Conservation (phyloP, 306 rosid genomes). For the Comarum palustre region DNA sequence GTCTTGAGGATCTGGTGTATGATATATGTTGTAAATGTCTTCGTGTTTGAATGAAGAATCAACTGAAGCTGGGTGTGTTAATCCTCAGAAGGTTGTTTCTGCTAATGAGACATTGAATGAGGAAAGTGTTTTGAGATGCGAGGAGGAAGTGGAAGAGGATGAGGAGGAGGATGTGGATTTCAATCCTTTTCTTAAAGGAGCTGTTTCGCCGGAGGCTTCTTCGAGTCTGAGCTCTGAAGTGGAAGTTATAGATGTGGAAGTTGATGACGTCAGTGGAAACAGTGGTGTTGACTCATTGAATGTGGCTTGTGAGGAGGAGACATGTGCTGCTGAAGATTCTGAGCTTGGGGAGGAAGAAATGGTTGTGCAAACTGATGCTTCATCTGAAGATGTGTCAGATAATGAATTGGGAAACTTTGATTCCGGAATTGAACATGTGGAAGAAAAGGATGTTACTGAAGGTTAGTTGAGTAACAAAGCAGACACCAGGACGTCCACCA, state of each 20-base stretch:
- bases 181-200: conserved; percentile 70
- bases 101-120: conserved; percentile 18
- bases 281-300: conserved; percentile 30
- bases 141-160: conserved; percentile 40
- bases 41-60: conserved; percentile 37
- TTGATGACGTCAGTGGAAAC: conserved; percentile 33
- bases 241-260: conserved; percentile 64
- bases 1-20: conserved; percentile 10
- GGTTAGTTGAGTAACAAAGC: conserved; percentile 36
- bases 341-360: conserved; percentile 63
- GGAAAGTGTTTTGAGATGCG: conserved; percentile 32
- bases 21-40: conserved; percentile 35
- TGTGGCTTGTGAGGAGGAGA: conserved; percentile 20
- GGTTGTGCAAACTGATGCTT: conserved; percentile 37
- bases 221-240: conserved; percentile 85
- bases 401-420: conserved; percentile 31
- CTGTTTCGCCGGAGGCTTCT: conserved; percentile 70
- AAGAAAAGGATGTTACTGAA: conserved; percentile 35
- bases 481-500: conserved; percentile 30
- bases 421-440: conserved; percentile 30
- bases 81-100: conserved; percentile 22
- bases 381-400: conserved; percentile 26
- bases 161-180: conserved; percentile 73
- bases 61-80: conserved; percentile 29
- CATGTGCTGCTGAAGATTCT: conserved; percentile 33